Evolutionary conservation across 306 rosid species (phyloP), one percentile per base, ranked within the genome.

Genomic region (Castanopsis chinensis): DNA sequence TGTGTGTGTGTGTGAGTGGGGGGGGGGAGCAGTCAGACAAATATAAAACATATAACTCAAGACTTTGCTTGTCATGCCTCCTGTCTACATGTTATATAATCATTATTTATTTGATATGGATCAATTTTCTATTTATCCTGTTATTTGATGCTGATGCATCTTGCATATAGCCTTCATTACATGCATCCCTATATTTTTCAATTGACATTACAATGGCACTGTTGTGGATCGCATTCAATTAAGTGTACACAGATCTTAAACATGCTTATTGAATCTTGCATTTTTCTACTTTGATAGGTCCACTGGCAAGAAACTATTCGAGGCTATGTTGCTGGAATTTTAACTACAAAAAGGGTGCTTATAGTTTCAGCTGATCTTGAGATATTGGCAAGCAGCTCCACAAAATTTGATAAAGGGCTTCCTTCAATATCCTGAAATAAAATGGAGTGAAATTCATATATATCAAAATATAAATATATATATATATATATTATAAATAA

Each of bases 271-370:
- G 53, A 75, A 71, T 52, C 19, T 18, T 53, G 23, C 57, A 20
- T 51, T 77, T 60, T 69, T 83, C 72, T 74, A 84, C 57, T 70
- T 65, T 79, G 81, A 78, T 91, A 95, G 99, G 97, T 93, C 80
- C 91, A 96, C 78, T 96, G 99, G 99, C 99, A 96, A 90, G 94
- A 96, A 86, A 96, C 98, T 83, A 92, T 88, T 59, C 86, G 94
- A 88, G 99, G 99, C 30, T 83, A 83, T 52, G 98, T 96, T 78
- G 98, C 96, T n/a, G 99, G 99, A 85, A 72, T 96, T 85, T 75
- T 91, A 85, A 96, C 99, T 30, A 91, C 98, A 13, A 88, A 89
- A 0, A 89, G 97, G 85, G 97, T 96, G 81, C 94, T 96, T 73
- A 90, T 93, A 79, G 96, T 93, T 81, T 91, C 98, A 0, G 88